Conservation (phyloP, 2,329 filamentous ascomycete species). For the Penicillium italicum region DNA sequence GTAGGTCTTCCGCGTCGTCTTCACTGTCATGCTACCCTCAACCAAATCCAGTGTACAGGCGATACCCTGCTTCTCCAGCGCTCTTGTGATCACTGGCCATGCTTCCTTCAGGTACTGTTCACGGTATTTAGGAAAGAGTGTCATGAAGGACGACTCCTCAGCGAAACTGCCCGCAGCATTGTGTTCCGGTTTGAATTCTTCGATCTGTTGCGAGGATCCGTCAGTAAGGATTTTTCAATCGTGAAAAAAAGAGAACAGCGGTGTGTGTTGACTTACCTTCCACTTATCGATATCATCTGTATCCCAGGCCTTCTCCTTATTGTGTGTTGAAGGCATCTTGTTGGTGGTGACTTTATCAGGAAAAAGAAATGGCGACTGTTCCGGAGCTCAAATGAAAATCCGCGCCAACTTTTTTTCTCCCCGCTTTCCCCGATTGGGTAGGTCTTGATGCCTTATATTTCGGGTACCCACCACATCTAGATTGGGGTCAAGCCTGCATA, state of each 20-base stretch:
- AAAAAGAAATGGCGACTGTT: constrained; percentile 11
- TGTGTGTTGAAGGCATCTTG: constrained; percentile 81
- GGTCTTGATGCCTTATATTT: constrained; percentile 3
- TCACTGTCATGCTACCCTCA: constrained; percentile 94
- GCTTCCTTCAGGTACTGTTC: constrained; percentile 89
- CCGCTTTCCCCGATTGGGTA: constrained; percentile 23
- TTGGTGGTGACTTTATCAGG: constrained; percentile 9
- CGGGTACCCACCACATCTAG: not conserved
- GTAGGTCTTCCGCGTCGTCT: constrained; percentile 85
- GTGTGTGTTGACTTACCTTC: constrained; percentile 56
- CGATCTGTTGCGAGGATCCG: constrained; percentile 52
- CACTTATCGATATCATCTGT: constrained; percentile 97
- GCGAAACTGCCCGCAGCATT: constrained; percentile 81
- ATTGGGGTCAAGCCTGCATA: not conserved
- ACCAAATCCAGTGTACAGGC: constrained; percentile 91
- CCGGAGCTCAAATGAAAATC: constrained; percentile 23
- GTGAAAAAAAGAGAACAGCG: not conserved
- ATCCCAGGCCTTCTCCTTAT: constrained; percentile 90
- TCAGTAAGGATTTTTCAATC: not conserved
- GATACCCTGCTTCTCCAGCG: constrained; percentile 82
- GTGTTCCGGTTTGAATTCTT: constrained; percentile 79
- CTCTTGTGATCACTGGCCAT: constrained; percentile 86
- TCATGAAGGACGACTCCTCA: constrained; percentile 85
- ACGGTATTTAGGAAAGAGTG: constrained; percentile 90
- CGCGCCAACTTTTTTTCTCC: constrained; percentile 27